phyloP scores from a whole-genome alignment of 2,329 filamentous ascomycete species.

The Phaeosphaeria sp. region DNA sequence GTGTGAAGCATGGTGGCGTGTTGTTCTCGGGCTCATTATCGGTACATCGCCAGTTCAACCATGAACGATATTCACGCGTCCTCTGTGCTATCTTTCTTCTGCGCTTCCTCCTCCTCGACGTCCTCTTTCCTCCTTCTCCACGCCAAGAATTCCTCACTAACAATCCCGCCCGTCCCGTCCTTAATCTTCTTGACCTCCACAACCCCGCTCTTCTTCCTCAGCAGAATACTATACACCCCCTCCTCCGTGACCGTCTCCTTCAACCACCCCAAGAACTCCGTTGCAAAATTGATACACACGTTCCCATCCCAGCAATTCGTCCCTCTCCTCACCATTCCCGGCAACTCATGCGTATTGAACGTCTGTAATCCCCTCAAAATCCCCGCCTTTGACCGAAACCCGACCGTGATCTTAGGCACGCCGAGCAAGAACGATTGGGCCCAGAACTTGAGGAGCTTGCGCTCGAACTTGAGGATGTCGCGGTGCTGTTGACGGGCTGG shows the following conservation, averaged over 20 bases:
- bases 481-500: conserved; percentile 59
- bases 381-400: conserved; percentile 78
- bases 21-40: too few relatives aligned
- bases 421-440: conserved; percentile 94
- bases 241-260: conserved; percentile 67
- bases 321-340: conserved; percentile 74
- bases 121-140: conserved; percentile 60
- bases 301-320: conserved; percentile 86
- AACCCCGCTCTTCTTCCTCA: conserved; percentile 65
- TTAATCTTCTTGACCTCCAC: conserved; percentile 79
- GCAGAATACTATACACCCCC: conserved; percentile 82
- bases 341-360: conserved; percentile 80
- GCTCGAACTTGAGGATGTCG: conserved; percentile 79
- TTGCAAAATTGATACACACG: conserved; percentile 89
- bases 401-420: conserved; percentile 89
- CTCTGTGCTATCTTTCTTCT: background rate
- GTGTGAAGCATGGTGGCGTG: too few relatives aligned
- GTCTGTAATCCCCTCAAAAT: conserved; percentile 77
- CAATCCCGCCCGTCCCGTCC: conserved; percentile 77
- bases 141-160: conserved; percentile 78
- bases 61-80: background rate
- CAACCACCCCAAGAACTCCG: conserved; percentile 77
- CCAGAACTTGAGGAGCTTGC: conserved; percentile 95
- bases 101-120: background rate
- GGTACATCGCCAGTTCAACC: too few relatives aligned